A percentile compares a stretch with the other conserved stretches of the same genome.
phyloP scores from a whole-genome alignment of 192 early-diverging fungal species.

The Gaertneriomyces sp. region DNA sequence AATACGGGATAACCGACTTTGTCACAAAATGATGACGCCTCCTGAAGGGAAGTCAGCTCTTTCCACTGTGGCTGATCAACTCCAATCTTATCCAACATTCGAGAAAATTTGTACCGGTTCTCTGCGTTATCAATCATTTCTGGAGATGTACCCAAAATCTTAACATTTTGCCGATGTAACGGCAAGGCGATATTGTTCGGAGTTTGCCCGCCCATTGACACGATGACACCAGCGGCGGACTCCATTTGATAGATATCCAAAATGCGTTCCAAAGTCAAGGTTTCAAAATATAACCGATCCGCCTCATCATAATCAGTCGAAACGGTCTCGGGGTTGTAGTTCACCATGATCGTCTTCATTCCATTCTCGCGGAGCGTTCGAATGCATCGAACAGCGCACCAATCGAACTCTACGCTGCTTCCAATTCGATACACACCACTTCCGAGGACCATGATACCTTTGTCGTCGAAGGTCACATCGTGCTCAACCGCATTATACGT shows the following conservation, averaged over 20 bases:
- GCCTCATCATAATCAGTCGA: constrained; percentile 99
- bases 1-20: constrained; percentile 92
- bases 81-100: constrained; percentile 91
- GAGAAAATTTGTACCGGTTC: constrained; percentile 97
- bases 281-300: constrained; percentile 97
- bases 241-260: constrained; percentile 97
- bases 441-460: constrained; percentile 95
- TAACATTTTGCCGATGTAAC: constrained; percentile 84
- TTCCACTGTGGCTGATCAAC: constrained; percentile 98
- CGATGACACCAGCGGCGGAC: constrained; percentile 77
- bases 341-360: constrained; percentile 97
- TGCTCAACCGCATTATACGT: constrained; percentile 95
- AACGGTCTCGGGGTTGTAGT: constrained; percentile 99
- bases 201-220: constrained; percentile 95
- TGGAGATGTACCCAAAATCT: constrained; percentile 92
- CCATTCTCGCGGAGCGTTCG: constrained; percentile 83
- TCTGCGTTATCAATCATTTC: constrained; percentile 97
- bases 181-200: constrained; percentile 97
- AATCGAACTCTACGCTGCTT: constrained; percentile 97
- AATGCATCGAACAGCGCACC: constrained; percentile 96
- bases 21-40: constrained; percentile 81
- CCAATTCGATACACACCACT: constrained; percentile 98
- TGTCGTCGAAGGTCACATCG: constrained; percentile 88
- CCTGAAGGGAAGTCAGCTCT: constrained; percentile 83
- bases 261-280: constrained; percentile 87